These are phyloP conservation scores for Exsudoporus frostii DNA, from an alignment of 768 basidiomycete genomes.

Conservation along the genomic window DNA sequence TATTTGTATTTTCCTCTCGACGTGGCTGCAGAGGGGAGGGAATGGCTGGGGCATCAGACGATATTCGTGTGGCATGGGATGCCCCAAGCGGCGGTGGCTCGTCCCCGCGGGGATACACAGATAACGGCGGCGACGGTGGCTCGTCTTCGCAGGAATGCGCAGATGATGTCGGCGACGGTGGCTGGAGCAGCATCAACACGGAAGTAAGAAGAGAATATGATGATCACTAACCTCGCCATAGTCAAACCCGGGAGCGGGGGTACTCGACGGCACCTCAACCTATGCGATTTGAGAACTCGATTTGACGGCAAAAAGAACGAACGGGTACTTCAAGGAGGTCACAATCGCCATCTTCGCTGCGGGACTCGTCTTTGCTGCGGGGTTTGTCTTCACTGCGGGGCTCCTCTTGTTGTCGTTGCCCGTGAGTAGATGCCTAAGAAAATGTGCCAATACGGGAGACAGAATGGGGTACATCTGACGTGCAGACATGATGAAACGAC, in stretches of 20 bases:
- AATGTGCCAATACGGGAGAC: neutral
- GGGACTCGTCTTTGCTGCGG: too few relatives aligned
- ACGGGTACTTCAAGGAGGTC: neutral
- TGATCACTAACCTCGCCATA: neutral
- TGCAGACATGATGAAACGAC: too few relatives aligned
- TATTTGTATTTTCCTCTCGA: too few relatives aligned
- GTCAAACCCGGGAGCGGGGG: neutral
- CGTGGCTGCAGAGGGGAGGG: too few relatives aligned
- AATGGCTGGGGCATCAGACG: too few relatives aligned
- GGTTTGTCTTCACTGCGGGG: neutral
- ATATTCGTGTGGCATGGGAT: neutral
- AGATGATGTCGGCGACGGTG: neutral
- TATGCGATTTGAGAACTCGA: neutral
- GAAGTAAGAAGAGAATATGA: too few relatives aligned
- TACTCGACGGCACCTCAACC: neutral
- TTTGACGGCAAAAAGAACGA: neutral
- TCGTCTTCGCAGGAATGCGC: neutral
- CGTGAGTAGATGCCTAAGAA: neutral
- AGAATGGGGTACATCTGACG: too few relatives aligned
- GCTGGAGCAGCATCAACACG: neutral
- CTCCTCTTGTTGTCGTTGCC: neutral
- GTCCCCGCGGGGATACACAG: too few relatives aligned
- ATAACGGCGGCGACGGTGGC: too few relatives aligned
- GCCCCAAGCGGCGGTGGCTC: neutral
- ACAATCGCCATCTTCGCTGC: too few relatives aligned